These are phyloP conservation scores for Cadophora sp. DNA, from an alignment of 2,329 filamentous ascomycete species.

Conservation along the genomic window DNA sequence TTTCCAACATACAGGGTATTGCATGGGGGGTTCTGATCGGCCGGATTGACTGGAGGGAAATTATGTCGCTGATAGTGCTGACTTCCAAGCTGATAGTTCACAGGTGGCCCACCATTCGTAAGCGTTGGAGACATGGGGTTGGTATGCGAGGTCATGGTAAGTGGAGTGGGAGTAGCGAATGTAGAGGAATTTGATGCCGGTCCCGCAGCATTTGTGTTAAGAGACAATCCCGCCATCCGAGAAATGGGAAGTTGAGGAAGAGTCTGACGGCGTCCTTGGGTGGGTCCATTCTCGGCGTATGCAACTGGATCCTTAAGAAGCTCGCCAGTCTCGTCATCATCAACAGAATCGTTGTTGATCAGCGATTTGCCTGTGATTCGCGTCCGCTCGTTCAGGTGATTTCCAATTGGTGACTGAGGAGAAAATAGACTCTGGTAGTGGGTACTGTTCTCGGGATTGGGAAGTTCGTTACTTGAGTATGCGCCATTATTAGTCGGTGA, in stretches of 20 bases:
- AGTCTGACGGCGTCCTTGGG: slow-evolving; percentile 69
- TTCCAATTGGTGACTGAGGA: slow-evolving; percentile 75
- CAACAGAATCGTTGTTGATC: slow-evolving; percentile 72
- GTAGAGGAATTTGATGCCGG: slow-evolving; percentile 36
- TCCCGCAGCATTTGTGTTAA: slow-evolving; percentile 69
- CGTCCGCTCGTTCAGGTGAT: slow-evolving; percentile 67
- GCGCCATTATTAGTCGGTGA: slow-evolving; percentile 63
- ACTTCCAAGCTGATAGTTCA: slow-evolving; percentile 61
- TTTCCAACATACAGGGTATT: slow-evolving; percentile 99
- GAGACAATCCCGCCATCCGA: slow-evolving; percentile 72
- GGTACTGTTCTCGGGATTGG: slow-evolving; percentile 59
- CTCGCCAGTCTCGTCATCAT: slow-evolving; percentile 74
- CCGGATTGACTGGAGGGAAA: slow-evolving; percentile 88
- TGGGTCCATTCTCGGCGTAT: slow-evolving; percentile 72
- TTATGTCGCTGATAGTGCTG: slow-evolving; percentile 67
- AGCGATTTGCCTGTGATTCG: slow-evolving; percentile 72
- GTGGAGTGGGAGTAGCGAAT: slow-evolving; percentile 34
- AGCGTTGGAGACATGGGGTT: slow-evolving; percentile 64
- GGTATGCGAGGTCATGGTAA: slow-evolving; percentile 41
- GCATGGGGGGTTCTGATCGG: slow-evolving; percentile 95
- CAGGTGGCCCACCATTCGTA: slow-evolving; percentile 50
- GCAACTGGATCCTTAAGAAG: slow-evolving; percentile 76
- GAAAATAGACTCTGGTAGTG: slow-evolving; percentile 72
- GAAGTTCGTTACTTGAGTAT: slow-evolving; percentile 63
- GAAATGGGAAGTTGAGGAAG: slow-evolving; percentile 74